These are phyloP conservation scores for Climacium dendroides DNA, from an alignment of 225 moss, liverwort and hornwort species.

Conservation along the genomic window DNA sequence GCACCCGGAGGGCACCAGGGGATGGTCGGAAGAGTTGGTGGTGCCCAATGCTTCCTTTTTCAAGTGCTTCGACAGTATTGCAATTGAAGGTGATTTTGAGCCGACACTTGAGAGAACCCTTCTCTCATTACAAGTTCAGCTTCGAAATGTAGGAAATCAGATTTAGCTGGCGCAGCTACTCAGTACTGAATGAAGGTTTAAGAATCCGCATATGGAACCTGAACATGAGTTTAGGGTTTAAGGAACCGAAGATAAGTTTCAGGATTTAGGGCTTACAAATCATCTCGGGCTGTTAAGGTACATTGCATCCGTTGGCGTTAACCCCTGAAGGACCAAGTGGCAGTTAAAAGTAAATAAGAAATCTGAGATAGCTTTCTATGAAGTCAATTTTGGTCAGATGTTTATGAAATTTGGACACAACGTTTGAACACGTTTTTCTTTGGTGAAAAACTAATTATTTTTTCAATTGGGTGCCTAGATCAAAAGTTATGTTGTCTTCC, in stretches of 20 bases:
- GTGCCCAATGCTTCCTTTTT: neutral
- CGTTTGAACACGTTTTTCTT: too few species aligned
- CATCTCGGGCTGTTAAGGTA: too few species aligned
- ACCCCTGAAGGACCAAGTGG: too few species aligned
- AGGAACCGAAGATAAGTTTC: neutral
- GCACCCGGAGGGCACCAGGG: neutral
- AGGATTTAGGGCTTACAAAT: neutral
- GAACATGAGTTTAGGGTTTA: neutral
- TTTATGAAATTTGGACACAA: too few species aligned
- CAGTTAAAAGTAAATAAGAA: too few species aligned
- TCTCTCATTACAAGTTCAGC: neutral
- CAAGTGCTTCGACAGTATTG: neutral
- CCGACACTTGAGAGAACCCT: neutral
- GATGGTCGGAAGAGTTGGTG: neutral
- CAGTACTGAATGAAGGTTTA: neutral
- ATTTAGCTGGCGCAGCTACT: neutral
- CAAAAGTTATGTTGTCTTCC: too few species aligned
- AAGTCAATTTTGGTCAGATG: too few species aligned
- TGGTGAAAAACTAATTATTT: too few species aligned
- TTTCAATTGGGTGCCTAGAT: too few species aligned
- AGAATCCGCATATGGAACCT: neutral
- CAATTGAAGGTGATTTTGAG: neutral
- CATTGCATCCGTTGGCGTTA: too few species aligned
- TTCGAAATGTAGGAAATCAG: neutral
- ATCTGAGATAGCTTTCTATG: too few species aligned